These are phyloP conservation scores for Nigrospora sphaerica DNA, from an alignment of 2,329 filamentous ascomycete species.

Conservation along the genomic window DNA sequence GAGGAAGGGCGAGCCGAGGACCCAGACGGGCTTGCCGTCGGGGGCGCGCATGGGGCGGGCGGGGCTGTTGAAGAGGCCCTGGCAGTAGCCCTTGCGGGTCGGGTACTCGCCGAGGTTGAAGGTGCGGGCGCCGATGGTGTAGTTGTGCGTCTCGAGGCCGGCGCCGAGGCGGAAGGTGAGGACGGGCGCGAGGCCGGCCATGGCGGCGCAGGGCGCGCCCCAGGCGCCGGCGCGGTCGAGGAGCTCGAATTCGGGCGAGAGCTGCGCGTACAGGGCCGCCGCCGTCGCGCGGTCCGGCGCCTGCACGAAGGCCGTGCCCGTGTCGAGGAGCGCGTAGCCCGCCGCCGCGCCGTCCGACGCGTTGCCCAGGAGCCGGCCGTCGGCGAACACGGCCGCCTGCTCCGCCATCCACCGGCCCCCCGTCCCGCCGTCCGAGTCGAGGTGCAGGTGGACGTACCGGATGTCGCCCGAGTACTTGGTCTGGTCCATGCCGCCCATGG, in stretches of 20 bases:
- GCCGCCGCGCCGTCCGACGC: slow-evolving; percentile 7
- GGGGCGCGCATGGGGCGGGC: slow-evolving; percentile 8
- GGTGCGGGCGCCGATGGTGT: neutral
- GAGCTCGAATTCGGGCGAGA: slow-evolving; percentile 20
- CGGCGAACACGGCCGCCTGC: slow-evolving; percentile 16
- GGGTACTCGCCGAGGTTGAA: slow-evolving; percentile 26
- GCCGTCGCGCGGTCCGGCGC: slow-evolving; percentile 20
- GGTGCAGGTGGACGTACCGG: slow-evolving; percentile 14
- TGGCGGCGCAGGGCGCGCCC: slow-evolving; percentile 22
- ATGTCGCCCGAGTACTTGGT: slow-evolving; percentile 20
- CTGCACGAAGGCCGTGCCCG: slow-evolving; percentile 22
- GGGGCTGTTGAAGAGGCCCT: slow-evolving; percentile 21
- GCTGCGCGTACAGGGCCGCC: slow-evolving; percentile 18
- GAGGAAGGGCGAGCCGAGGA: slow-evolving; percentile 23
- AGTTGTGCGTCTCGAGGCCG: neutral
- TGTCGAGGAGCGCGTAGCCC: slow-evolving; percentile 21
- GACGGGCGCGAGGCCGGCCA: slow-evolving; percentile 18
- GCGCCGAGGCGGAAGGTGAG: slow-evolving; percentile 22
- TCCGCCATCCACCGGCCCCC: slow-evolving; percentile 16
- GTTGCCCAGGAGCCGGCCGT: slow-evolving; percentile 9
- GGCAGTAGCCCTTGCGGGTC: slow-evolving; percentile 18
- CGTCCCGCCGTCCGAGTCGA: slow-evolving; percentile 5
- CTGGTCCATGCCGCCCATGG: slow-evolving; percentile 23
- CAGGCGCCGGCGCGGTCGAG: slow-evolving; percentile 22
- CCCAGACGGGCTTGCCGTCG: slow-evolving; percentile 15